Evolutionary conservation across 2,329 filamentous ascomycete species (phyloP), one percentile per base, ranked within the genome.

Genomic region (Colletotrichum agaves): DNA sequence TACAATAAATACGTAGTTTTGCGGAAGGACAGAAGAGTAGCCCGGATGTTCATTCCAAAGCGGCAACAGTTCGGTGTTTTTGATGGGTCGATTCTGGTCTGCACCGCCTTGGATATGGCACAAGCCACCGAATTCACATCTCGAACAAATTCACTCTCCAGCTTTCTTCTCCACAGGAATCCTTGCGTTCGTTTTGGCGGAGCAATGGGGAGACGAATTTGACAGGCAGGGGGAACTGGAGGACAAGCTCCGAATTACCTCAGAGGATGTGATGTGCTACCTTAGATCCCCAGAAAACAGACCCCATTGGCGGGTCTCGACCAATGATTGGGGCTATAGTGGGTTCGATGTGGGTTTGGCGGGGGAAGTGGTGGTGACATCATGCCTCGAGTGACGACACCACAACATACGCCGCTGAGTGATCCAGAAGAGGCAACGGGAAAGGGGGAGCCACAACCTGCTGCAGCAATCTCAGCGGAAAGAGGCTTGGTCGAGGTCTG

Each of bases 361-460:
- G 65, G 65, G 64, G 55, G 55, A 59, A n/a, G 23, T 63, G 74
- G 76, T 81, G 77, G 78, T 81, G 79, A 81, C 79, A 79, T 81
- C 79, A 81, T 79, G 69, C 70, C 67, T 73, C 76, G 75, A 75
- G 76, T 77, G 72, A 76, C 75, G 77, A 78, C 75, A 77, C 72
- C 63, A 67, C 65, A 47, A 55, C 61, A 39, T 49, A 15, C n/a
- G 17, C 8, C 21, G 23, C 27, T 27, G 27, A 27, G 27, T 27
- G 27, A 5, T n/a, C 17, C 31, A 11, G 39, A 31, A 46, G 47
- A 21, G 33, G 13, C 33, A 23, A 49, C 21, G 31, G 56, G 43
- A 17, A 31, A 31, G 21, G 5, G 56, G 56, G 2, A 57, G 1
- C 13, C 17, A 8, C 35, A 17, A 37, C 35, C 35, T 37, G 27